phyloP scores from a whole-genome alignment of 177 flowering plant species.

The Tripterygium wilfordii region DNA sequence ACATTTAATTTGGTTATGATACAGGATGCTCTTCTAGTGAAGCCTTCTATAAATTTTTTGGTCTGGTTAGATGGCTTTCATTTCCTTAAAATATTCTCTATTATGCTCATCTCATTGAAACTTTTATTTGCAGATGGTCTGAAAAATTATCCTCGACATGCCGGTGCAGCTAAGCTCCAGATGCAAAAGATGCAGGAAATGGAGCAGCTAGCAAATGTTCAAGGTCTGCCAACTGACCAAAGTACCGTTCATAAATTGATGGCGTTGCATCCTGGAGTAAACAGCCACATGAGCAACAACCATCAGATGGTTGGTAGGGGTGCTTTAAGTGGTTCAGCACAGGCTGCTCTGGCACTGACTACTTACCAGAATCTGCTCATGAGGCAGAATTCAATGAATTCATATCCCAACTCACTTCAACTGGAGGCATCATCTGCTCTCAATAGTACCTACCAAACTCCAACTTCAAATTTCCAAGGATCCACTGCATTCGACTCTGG shows the following conservation, averaged over 20 bases:
- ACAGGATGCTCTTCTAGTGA: too few relatives aligned
- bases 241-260: slow-evolving; percentile 56
- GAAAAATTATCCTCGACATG: slow-evolving; percentile 69
- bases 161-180: slow-evolving; percentile 47
- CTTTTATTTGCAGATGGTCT: slow-evolving; percentile 64
- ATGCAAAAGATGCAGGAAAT: slow-evolving; percentile 73
- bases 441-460: slow-evolving; percentile 41
- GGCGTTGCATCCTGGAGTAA: slow-evolving; percentile 57
- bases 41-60: too few relatives aligned
- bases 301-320: slow-evolving; percentile 43
- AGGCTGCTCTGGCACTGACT: slow-evolving; percentile 49
- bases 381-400: slow-evolving; percentile 72
- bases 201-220: slow-evolving; percentile 56
- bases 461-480: slow-evolving; percentile 45
- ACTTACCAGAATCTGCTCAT: slow-evolving; percentile 67
- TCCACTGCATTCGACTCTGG: slow-evolving; percentile 30
- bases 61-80: not conserved
- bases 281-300: slow-evolving; percentile 37
- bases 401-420: slow-evolving; percentile 39
- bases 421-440: slow-evolving; percentile 54
- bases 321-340: slow-evolving; percentile 46
- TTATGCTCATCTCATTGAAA: too few relatives aligned
- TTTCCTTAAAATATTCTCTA: not conserved
- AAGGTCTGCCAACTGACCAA: slow-evolving; percentile 62
- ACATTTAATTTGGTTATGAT: too few relatives aligned